Conservation (phyloP, 2,329 filamentous ascomycete species). For the Neurospora crassa region DNA sequence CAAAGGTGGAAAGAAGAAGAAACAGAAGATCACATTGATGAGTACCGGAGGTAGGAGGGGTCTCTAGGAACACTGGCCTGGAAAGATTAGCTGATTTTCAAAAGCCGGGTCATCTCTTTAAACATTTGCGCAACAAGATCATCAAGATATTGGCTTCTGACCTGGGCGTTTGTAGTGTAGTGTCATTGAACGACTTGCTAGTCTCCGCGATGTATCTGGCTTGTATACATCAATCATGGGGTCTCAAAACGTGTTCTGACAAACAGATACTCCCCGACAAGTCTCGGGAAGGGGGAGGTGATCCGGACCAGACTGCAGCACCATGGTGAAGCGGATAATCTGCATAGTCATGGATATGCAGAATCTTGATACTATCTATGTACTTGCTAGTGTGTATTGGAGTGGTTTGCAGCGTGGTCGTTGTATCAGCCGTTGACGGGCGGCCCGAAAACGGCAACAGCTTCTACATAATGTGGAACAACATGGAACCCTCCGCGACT, state of each 20-base stretch:
- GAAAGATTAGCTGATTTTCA: not conserved
- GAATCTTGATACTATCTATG: not conserved
- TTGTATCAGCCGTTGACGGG: not conserved
- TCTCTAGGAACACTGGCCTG: not conserved
- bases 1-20: constrained; percentile 49
- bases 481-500: not conserved
- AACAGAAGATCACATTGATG: constrained; percentile 65
- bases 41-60: constrained; percentile 51
- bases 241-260: not conserved
- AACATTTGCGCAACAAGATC: not conserved
- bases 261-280: not conserved
- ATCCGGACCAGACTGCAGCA: not conserved
- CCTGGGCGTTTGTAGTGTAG: not conserved
- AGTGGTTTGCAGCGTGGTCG: not conserved
- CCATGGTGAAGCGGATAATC: not conserved
- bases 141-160: not conserved
- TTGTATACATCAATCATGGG: not conserved
- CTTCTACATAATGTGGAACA: not conserved
- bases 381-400: not conserved
- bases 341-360: not conserved
- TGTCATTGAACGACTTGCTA: not conserved
- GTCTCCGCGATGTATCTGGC: not conserved
- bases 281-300: not conserved
- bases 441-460: not conserved
- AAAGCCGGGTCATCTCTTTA: not conserved